Evolutionary conservation across 106 monocot species (phyloP).

Genomic region (Vanilla planifolia): DNA sequence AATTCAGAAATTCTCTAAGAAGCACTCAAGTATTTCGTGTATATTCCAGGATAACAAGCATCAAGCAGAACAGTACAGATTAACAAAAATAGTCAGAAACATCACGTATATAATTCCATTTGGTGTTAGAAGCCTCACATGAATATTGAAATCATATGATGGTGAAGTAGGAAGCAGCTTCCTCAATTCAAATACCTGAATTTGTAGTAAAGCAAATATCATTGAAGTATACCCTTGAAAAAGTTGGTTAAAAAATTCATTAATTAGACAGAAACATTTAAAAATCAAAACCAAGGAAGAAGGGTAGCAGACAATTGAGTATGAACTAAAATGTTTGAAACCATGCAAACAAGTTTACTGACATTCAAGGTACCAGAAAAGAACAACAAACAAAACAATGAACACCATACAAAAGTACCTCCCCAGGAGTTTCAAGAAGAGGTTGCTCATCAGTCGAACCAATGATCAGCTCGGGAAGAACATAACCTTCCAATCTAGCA

Average conservation of each 20-base stretch:
- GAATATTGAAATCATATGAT: slow-evolving; percentile 86
- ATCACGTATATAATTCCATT: background rate
- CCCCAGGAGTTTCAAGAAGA: slow-evolving; percentile 89
- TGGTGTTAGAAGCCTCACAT: slow-evolving; percentile 43
- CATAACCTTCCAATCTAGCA: slow-evolving; percentile 21
- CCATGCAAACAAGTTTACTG: background rate
- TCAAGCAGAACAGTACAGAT: background rate
- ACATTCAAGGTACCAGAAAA: background rate
- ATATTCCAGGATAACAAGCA: background rate
- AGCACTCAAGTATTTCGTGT: background rate
- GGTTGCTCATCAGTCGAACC: slow-evolving; percentile 75
- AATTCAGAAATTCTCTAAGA: background rate
- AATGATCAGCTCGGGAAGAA: slow-evolving; percentile 44
- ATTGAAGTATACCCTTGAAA: background rate
- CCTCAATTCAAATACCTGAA: slow-evolving; percentile 72
- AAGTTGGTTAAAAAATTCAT: background rate
- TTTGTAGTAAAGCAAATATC: background rate
- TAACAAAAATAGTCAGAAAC: background rate
- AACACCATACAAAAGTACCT: slow-evolving; percentile 33
- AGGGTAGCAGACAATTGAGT: background rate
- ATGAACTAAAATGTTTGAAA: background rate
- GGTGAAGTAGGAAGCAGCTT: slow-evolving; percentile 77
- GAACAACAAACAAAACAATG: background rate
- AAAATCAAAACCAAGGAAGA: slow-evolving; percentile 1
- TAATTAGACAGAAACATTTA: background rate